Evolutionary conservation across 2,329 filamentous ascomycete genomes (phyloP), one percentile per base, ranked within the genome.

Genomic region (Sporothrix sp.): DNA sequence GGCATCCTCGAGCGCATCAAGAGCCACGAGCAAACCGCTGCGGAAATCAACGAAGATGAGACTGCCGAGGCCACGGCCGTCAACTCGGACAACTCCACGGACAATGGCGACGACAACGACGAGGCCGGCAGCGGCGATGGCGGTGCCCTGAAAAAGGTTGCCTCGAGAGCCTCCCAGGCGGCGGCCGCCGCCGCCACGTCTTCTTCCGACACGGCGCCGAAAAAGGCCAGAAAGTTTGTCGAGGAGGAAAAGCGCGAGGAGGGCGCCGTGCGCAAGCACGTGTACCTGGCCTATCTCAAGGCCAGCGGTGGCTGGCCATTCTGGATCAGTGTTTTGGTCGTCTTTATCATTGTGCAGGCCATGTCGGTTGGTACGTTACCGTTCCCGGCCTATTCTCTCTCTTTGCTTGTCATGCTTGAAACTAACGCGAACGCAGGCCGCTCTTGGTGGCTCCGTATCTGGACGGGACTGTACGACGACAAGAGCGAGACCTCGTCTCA

Each of bases 171-270:
- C 0, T 47, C 50, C 3, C 48, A 48, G 21, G 11, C 52, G n/a
- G 40, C 47, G 7, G 20, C 21, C 9, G 14, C 35, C 25, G 25
- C 25, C 25, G 6, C 6, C 10, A 10, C 25, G 10, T 28, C 10
- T 10, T 5, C 6, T 28, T 10, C 25, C 7, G 39, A 48, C n/a
- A 33, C 46, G 5, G 32, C 25, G 5, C 63, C 79, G 35, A 70
- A 71, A 78, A 65, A 66, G 5, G 74, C 79, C 0, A 81, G 80
- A 56, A 84, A 87, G 63, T 91, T 90, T 57, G 78, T 86, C 23
- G 81, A 88, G 60, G 85, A 88, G 3, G 87, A 93, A 63, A 70
- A 69, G n/a, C 76, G 81, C 51, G 84, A 87, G 61, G 75, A 76
- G 48, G 87, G 87, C 1, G 75, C 81, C 5, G 79, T 91, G 28